Base-by-base conservation (phyloP, 2,329 filamentous ascomycete genomes). In the Aspergillus fumigatiaffinis region DNA sequence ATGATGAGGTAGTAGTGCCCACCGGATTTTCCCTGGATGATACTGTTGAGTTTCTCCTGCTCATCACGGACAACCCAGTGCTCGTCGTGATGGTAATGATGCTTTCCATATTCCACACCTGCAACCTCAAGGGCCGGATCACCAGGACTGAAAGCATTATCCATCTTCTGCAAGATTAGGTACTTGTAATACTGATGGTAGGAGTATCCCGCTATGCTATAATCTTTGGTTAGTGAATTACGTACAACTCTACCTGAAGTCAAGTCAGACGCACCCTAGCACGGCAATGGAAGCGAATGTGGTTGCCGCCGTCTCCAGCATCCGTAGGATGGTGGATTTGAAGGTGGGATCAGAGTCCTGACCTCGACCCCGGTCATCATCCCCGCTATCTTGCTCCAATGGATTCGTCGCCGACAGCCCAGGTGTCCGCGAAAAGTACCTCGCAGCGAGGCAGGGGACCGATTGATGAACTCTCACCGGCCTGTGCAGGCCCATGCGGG, bases 1-100 rank as follows among this genome's bases (percentile, higher is more conserved):
- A 97, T 86, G 2, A 99, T 80, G 2, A 99, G 82, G 73, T 94
- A 90, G 70, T 99, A 99, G 70, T 95, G 92, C 10, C 94, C 94
- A 49, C 80, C 80, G 28, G 85, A 80, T 2, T 80, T 76, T 1
- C 94, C 94, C 50, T 82, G 77, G 25, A 99, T 84, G 62, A 99
- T 97, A n/a, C 77, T 79, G 72, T 99, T 88, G 60, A 99, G 87
- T 58, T 82, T 85, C 3, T 78, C 73, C 72, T 99, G 94, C 77
- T 99, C 93, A 14, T 89, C 86, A 28, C 93, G 87, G 62, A 84
- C 76, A 51, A 97, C 86, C 94, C 94, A 97, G 66, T 90, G 87
- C 63, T 88, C 81, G 35, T 81, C 74, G 12, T 71, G 65, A 32
- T 66, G 65, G 38, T 74, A 72, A 60, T 77, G 63, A 26, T 73